Evolutionary conservation across 371 early-diverging fungal genomes (phyloP).

Genomic region (Rhizopus arrhizus): DNA sequence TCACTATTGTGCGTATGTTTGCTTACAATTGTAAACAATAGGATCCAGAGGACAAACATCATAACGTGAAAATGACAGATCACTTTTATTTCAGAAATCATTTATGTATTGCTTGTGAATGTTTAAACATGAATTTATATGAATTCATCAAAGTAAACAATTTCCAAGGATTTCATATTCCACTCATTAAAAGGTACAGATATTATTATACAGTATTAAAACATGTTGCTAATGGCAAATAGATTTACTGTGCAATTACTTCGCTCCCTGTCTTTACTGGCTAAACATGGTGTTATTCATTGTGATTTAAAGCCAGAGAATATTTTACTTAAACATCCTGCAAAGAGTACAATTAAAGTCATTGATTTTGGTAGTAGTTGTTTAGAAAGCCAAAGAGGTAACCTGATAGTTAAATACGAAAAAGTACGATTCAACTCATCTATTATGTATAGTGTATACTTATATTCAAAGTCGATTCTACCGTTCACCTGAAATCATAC

Average conservation of each 20-base stretch:
- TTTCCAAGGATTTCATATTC: constrained; percentile 89
- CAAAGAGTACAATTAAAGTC: constrained; percentile 87
- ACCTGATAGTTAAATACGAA: neutral
- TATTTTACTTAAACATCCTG: constrained; percentile 72
- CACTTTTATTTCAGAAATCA: constrained; percentile 93
- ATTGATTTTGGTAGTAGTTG: constrained; percentile 98
- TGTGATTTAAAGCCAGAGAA: constrained; percentile 99
- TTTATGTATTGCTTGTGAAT: constrained; percentile 94
- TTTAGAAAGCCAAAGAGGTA: constrained; percentile 75
- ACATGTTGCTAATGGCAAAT: neutral
- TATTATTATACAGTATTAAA: neutral
- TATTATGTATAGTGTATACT: constrained; percentile 71
- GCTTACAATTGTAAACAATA: constrained; percentile 24
- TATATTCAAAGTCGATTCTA: constrained; percentile 98
- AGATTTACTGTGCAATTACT: constrained; percentile 88
- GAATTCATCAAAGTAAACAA: constrained; percentile 94
- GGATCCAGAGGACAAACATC: constrained; percentile 83
- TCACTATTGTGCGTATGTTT: neutral
- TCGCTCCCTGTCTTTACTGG: constrained; percentile 78
- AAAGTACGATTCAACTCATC: neutral
- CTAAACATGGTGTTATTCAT: constrained; percentile 86
- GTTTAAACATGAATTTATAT: constrained; percentile 94
- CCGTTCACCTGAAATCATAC: constrained; percentile 90
- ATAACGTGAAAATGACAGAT: constrained; percentile 86
- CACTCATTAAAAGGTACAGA: constrained; percentile 70